Evolutionary conservation across 139 green algal species (phyloP).

Genomic region (Chlorella sp.): DNA sequence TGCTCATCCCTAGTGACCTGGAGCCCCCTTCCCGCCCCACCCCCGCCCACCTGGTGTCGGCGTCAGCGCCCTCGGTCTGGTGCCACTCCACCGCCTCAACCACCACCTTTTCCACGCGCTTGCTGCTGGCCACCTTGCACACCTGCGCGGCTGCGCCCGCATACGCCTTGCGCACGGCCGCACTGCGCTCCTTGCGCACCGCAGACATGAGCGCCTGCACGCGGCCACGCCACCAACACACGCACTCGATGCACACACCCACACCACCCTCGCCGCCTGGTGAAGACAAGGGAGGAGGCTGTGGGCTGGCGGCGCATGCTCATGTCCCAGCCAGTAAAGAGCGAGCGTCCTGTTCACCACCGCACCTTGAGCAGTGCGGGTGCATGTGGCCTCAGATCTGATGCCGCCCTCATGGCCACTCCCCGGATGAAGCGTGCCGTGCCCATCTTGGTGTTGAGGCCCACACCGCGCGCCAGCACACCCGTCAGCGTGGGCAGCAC

Average conservation of each 20-base stretch:
- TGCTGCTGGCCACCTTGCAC: conserved; percentile 36
- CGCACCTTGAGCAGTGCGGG: conserved; percentile 29
- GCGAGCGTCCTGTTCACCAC: no score
- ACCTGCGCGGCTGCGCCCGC: conserved; percentile 50
- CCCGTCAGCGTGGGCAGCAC: conserved; percentile 30
- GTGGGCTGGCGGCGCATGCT: no score
- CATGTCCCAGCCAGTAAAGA: neutral
- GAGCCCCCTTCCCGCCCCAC: neutral
- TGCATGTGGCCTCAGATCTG: conserved; percentile 15
- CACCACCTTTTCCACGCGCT: conserved; percentile 56
- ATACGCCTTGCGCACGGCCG: conserved; percentile 57
- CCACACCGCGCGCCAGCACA: conserved; percentile 44
- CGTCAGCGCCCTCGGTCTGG: conserved; percentile 24
- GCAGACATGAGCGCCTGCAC: conserved; percentile 34
- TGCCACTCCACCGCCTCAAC: conserved; percentile 45
- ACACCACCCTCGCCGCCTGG: neutral
- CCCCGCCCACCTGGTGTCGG: conserved; percentile 16
- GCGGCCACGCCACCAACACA: neutral
- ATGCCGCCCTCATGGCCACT: conserved; percentile 25
- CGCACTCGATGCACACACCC: neutral
- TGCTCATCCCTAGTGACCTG: no score
- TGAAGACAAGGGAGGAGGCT: no score
- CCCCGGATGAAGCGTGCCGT: conserved; percentile 64
- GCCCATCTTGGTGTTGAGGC: conserved; percentile 70
- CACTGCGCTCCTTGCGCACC: conserved; percentile 49